Conservation (phyloP, 306 rosid genomes). For the Gastrolobium bilobum region DNA sequence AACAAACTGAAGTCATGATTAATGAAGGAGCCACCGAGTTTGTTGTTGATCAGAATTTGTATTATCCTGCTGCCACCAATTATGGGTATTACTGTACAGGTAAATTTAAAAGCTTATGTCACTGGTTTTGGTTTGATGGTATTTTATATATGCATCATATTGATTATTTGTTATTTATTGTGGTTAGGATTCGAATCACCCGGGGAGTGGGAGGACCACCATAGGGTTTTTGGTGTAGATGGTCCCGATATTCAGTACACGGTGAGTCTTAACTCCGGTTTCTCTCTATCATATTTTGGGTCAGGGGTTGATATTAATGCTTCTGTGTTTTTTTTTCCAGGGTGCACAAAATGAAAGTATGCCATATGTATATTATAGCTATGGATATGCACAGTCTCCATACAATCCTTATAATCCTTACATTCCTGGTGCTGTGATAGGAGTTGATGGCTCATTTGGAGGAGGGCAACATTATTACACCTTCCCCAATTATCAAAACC, state of each 20-base stretch:
- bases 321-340: conserved; percentile 52
- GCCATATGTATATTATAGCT: conserved; percentile 85
- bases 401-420: conserved; percentile 97
- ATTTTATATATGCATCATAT: conserved; percentile 33
- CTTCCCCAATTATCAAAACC: conserved; percentile 71
- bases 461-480: conserved; percentile 80
- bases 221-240: conserved; percentile 81
- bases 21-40: conserved; percentile 83
- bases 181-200: conserved; percentile 88
- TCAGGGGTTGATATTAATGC: conserved; percentile 27
- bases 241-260: conserved; percentile 76
- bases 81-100: conserved; percentile 98
- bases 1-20: conserved; percentile 76
- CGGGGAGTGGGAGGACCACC: conserved; percentile 92
- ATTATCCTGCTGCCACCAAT: conserved; percentile 89
- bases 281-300: conserved; percentile 7
- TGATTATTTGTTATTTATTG: conserved; percentile 27
- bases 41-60: conserved; percentile 85
- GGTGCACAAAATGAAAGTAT: conserved; percentile 87
- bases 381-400: conserved; percentile 97
- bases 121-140: conserved; percentile 20
- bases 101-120: conserved; percentile 19
- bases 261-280: conserved; percentile 55
- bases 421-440: conserved; percentile 93
- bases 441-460: conserved; percentile 75